A percentile compares a stretch with the other conserved stretches of the same genome.
phyloP scores from a whole-genome alignment of 2,329 filamentous ascomycete genomes.

The Fusarium metavorans region DNA sequence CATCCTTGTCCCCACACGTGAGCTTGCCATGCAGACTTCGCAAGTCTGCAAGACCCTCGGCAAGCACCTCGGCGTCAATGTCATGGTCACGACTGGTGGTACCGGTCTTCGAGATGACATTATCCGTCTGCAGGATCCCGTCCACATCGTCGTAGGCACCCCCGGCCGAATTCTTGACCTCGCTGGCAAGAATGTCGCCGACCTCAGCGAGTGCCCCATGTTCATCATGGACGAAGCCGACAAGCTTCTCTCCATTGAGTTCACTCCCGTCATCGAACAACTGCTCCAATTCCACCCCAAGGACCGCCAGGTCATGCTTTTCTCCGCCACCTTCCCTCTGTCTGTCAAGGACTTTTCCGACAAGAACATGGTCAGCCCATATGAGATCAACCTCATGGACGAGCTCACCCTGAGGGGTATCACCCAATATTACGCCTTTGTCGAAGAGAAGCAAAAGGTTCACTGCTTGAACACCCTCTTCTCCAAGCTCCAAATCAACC shows the following conservation, averaged over 20 bases:
- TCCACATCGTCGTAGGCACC: conserved; percentile 98
- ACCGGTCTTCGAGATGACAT: conserved; percentile 97
- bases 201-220: conserved; percentile 94
- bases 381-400: conserved; percentile 99
- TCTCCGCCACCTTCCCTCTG: conserved; percentile 96
- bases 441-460: conserved; percentile 99
- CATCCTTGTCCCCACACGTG: conserved; percentile 95
- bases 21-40: conserved; percentile 97
- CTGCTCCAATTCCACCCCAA: conserved; percentile 95
- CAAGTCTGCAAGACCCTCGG: conserved; percentile 99
- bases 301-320: conserved; percentile 98
- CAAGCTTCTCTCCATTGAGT: conserved; percentile 95
- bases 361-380: conserved; percentile 95
- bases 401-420: conserved; percentile 98
- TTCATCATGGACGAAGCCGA: conserved; percentile 99
- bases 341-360: conserved; percentile 98
- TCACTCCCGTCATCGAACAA: conserved; percentile 97
- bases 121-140: conserved; percentile 90
- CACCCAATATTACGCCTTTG: conserved; percentile 99
- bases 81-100: conserved; percentile 99
- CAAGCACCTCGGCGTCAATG: conserved; percentile 96
- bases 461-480: conserved; percentile 99
- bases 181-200: conserved; percentile 95
- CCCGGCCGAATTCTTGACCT: conserved; percentile 96
- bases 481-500: conserved; percentile 99